Percentiles rank a stretch among this genome's conserved stretches.
These are phyloP conservation scores for Skeletonema marinoi DNA, from an alignment of 108 stramenopile species.

Conservation along the genomic window DNA sequence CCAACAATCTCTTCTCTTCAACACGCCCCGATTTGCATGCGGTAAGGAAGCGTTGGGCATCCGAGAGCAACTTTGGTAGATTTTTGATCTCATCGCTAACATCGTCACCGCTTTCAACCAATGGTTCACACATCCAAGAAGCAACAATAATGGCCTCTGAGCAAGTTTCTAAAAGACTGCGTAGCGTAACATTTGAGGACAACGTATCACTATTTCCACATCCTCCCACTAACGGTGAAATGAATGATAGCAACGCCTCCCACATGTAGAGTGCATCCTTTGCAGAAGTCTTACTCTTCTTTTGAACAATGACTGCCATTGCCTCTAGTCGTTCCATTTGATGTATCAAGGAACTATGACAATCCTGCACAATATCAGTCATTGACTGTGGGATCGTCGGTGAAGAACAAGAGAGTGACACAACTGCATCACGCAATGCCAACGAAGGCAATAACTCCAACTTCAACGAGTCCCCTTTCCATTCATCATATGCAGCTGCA, in stretches of 20 bases:
- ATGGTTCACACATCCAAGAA: conserved; percentile 43
- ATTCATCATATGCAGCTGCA: conserved; percentile 23
- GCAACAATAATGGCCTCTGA: conserved; percentile 24
- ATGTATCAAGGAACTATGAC: conserved; percentile 8
- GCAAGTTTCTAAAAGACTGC: conserved; percentile 23
- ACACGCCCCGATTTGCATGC: conserved; percentile 14
- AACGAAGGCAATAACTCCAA: not conserved
- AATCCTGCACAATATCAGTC: conserved; percentile 31
- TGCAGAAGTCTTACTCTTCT: not conserved
- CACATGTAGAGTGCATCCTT: conserved; percentile 8
- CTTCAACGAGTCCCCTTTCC: conserved; percentile 2
- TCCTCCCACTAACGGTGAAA: conserved; percentile 23
- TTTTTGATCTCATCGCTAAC: not conserved
- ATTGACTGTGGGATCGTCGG: not conserved
- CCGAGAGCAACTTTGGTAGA: conserved; percentile 16
- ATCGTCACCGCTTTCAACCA: not conserved
- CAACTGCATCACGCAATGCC: conserved; percentile 34
- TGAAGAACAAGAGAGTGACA: not conserved
- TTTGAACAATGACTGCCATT: conserved; percentile 19
- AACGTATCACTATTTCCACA: not conserved
- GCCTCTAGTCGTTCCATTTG: conserved; percentile 27
- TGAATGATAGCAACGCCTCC: conserved; percentile 25
- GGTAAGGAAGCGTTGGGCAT: conserved; percentile 16
- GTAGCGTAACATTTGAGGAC: conserved; percentile 8
- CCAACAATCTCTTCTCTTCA: not conserved